Conservation (phyloP, 139 green algal genomes). For the Eudorina sp. region DNA sequence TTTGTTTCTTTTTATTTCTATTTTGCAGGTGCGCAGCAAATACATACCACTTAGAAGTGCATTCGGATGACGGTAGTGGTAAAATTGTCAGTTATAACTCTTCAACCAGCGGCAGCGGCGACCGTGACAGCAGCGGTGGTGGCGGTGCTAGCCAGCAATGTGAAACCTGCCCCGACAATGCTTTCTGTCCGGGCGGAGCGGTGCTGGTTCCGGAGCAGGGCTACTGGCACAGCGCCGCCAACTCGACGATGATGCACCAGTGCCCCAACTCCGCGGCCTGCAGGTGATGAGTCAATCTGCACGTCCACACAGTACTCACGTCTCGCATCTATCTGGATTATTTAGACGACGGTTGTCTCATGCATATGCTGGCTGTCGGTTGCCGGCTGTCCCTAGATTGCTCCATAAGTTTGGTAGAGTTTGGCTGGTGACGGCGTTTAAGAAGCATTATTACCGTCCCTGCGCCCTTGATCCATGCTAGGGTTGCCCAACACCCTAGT, state of each 20-base stretch:
- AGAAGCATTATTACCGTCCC: too few relatives aligned
- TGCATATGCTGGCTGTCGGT: too few relatives aligned
- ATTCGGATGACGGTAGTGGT: not conserved
- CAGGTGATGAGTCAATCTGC: too few relatives aligned
- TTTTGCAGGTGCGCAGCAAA: not conserved
- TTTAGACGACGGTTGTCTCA: too few relatives aligned
- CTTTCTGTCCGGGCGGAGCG: not conserved
- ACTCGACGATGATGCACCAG: not conserved
- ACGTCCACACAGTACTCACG: too few relatives aligned
- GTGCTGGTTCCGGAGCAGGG: conserved; percentile 9
- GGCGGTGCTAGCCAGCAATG: not conserved
- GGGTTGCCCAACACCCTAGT: too few relatives aligned
- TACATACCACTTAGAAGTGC: not conserved
- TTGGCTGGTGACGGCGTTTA: too few relatives aligned
- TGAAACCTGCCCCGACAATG: not conserved
- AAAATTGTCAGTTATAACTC: not conserved
- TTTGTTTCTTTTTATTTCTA: not conserved
- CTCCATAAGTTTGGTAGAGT: too few relatives aligned
- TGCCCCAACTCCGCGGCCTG: conserved; percentile 11
- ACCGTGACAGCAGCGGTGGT: not conserved
- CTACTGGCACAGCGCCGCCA: conserved; percentile 32
- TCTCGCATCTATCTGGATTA: too few relatives aligned
- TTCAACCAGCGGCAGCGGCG: not conserved
- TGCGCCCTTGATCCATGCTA: too few relatives aligned
- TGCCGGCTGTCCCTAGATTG: too few relatives aligned